These are phyloP conservation scores for Pythium dissotocum DNA, from an alignment of 352 stramenopile species.

Conservation along the genomic window DNA sequence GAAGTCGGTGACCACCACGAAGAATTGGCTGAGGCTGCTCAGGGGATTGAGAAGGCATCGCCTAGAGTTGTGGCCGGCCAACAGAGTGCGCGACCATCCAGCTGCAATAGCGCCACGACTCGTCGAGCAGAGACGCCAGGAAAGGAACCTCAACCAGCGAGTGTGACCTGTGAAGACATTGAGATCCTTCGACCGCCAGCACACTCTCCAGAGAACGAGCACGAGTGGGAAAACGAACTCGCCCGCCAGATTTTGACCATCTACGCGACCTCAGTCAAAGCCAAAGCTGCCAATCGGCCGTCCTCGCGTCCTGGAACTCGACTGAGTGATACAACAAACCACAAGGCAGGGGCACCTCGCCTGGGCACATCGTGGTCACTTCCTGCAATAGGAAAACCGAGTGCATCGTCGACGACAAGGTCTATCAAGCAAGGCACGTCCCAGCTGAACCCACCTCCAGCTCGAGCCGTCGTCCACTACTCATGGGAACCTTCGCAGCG, in stretches of 20 bases:
- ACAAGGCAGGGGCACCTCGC: neutral
- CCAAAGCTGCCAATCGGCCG: constrained; percentile 32
- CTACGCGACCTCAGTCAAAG: constrained; percentile 76
- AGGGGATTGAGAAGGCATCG: no score
- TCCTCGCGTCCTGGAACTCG: neutral
- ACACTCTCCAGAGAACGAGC: constrained; percentile 55
- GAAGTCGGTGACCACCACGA: no score
- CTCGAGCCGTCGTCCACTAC: constrained; percentile 42
- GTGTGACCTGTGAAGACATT: constrained; percentile 30
- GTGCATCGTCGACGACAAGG: neutral
- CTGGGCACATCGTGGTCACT: constrained; percentile 30
- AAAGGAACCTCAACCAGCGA: neutral
- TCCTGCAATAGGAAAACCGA: constrained; percentile 9
- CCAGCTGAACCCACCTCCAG: constrained; percentile 7
- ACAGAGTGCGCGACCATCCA: neutral
- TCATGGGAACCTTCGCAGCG: constrained; percentile 70
- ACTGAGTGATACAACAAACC: neutral
- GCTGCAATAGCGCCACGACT: neutral
- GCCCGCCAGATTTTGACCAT: constrained; percentile 89
- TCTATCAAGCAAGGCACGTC: neutral
- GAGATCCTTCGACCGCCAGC: constrained; percentile 55
- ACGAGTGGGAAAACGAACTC: constrained; percentile 91
- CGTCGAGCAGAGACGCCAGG: neutral
- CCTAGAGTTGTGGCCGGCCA: neutral
- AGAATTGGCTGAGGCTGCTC: no score